These are phyloP conservation scores for Rachicladosporium sp. DNA, from an alignment of 2,329 filamentous ascomycete species.

Conservation along the genomic window DNA sequence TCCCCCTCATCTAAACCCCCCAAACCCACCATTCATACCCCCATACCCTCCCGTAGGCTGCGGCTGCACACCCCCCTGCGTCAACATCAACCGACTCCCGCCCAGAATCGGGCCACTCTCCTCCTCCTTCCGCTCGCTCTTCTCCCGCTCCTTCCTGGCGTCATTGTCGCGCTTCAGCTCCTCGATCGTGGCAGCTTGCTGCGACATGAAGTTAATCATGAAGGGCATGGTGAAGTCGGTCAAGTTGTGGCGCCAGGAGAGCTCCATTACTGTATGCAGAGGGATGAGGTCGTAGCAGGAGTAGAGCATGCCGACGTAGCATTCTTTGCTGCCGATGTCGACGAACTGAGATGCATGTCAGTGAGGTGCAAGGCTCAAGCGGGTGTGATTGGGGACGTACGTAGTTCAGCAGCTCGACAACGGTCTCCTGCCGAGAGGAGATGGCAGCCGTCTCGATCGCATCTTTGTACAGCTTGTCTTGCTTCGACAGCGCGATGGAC, in stretches of 20 bases:
- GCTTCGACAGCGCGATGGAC: conserved; percentile 92
- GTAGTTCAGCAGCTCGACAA: conserved; percentile 91
- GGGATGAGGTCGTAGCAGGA: conserved; percentile 96
- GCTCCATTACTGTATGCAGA: conserved; percentile 82
- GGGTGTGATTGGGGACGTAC: conserved; percentile 39
- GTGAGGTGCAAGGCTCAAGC: too few species aligned
- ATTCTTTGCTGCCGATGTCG: conserved; percentile 96
- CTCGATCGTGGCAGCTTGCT: conserved; percentile 79
- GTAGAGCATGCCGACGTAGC: conserved; percentile 99
- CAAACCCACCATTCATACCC: conserved; percentile 51
- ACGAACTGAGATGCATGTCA: conserved; percentile 58
- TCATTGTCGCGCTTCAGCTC: conserved; percentile 90
- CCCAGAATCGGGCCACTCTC: conserved; percentile 90
- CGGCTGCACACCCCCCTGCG: conserved; percentile 64
- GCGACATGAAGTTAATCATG: conserved; percentile 95
- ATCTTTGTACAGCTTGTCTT: conserved; percentile 99
- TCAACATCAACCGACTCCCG: conserved; percentile 83
- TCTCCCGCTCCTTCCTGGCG: conserved; percentile 63
- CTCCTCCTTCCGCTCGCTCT: conserved; percentile 74
- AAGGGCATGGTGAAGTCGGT: conserved; percentile 98
- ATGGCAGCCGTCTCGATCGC: conserved; percentile 95
- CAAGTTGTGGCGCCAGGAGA: conserved; percentile 92
- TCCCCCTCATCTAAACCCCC: conserved; percentile 17
- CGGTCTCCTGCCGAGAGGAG: conserved; percentile 78
- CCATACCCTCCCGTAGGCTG: conserved; percentile 49